A percentile compares a stretch with the other conserved stretches of the same genome.
phyloP scores from a whole-genome alignment of 805 yeast genomes.

The Candida tibetensis region DNA sequence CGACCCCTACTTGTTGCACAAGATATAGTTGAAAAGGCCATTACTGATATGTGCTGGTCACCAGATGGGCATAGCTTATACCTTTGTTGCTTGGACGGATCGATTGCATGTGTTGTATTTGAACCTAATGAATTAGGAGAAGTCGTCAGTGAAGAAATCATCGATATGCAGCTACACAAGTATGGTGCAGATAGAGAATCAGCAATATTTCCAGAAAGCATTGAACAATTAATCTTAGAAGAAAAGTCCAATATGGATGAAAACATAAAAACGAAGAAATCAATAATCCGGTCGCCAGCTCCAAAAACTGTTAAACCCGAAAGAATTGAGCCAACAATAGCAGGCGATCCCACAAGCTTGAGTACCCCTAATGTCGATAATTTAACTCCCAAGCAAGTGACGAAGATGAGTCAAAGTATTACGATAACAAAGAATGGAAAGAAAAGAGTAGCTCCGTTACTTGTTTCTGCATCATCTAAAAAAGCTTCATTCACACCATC shows the following conservation, averaged over 20 bases:
- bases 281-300: conserved; percentile 8
- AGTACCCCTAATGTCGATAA: neutral
- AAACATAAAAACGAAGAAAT: conserved; percentile 5
- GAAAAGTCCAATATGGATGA: conserved; percentile 47
- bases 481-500: conserved; percentile 13
- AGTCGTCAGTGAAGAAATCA: conserved; percentile 59
- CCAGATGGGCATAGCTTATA: conserved; percentile 75
- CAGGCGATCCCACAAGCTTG: conserved; percentile 2
- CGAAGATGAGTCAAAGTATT: conserved; percentile 39
- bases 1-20: conserved; percentile 79
- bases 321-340: neutral
- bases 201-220: conserved; percentile 81
- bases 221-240: conserved; percentile 72
- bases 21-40: conserved; percentile 71
- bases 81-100: conserved; percentile 80
- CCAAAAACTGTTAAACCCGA: conserved; percentile 2
- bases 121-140: conserved; percentile 62
- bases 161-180: conserved; percentile 67
- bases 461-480: conserved; percentile 48
- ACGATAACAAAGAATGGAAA: conserved; percentile 73
- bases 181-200: conserved; percentile 89
- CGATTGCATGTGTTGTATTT: conserved; percentile 66
- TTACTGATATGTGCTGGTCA: conserved; percentile 89
- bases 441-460: conserved; percentile 69
- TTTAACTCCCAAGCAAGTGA: conserved; percentile 10